Conservation (phyloP, 2,329 filamentous ascomycete species). For the Dryadomyces sulphureus region DNA sequence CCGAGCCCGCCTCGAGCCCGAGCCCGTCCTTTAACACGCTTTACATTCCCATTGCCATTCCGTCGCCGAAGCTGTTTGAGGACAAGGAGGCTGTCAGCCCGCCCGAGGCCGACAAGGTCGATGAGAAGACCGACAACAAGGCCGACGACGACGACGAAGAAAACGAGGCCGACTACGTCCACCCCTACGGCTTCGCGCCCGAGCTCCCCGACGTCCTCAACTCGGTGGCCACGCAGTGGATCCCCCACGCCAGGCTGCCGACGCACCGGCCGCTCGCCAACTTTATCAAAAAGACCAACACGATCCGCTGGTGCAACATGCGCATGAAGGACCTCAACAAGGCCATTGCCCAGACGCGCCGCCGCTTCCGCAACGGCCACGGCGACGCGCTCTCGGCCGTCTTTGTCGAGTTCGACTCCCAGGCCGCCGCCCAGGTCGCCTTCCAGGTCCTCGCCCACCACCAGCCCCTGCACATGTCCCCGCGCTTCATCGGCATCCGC, state of each 20-base stretch:
- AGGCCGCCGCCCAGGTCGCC: conserved; percentile 71
- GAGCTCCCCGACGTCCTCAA: conserved; percentile 23
- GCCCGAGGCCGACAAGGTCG: neutral
- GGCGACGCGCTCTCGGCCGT: conserved; percentile 53
- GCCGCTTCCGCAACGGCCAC: conserved; percentile 48
- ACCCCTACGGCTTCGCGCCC: conserved; percentile 17
- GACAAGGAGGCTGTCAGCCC: too few relatives aligned
- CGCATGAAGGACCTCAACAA: conserved; percentile 34
- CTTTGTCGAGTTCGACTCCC: conserved; percentile 83
- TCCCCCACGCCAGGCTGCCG: conserved; percentile 53
- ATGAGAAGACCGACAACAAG: neutral
- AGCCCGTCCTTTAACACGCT: neutral
- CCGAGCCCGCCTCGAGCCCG: neutral
- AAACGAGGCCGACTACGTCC: conserved; percentile 28
- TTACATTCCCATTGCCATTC: neutral
- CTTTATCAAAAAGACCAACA: conserved; percentile 68
- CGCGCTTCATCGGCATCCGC: conserved; percentile 67
- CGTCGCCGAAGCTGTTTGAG: neutral
- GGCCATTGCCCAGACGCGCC: conserved; percentile 28
- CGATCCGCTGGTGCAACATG: conserved; percentile 68
- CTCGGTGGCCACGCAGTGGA: conserved; percentile 49
- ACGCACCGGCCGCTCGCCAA: conserved; percentile 50
- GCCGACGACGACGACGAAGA: conserved; percentile 36
- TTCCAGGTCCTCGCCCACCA: conserved; percentile 75
- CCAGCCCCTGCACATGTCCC: conserved; percentile 68